Evolutionary conservation across 805 yeast species (phyloP), one percentile per base, ranked within the genome.

Genomic region (Starmerella bombi): DNA sequence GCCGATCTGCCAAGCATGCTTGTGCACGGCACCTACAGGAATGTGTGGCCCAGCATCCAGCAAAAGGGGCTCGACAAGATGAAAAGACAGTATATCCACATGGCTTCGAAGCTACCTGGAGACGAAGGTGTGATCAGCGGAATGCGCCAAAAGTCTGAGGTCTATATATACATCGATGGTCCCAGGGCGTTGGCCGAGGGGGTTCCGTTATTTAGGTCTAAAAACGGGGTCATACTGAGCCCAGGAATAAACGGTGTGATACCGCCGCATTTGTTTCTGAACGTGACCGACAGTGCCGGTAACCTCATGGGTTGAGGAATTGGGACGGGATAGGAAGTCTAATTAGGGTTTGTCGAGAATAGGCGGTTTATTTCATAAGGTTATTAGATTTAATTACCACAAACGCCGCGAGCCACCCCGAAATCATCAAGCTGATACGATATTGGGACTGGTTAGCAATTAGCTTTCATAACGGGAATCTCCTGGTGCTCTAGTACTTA

Each of bases 21-120:
- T 3, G 75, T 83, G 16, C 98, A 91, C 58, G 97, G 97, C 3
- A 88, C 97, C 0, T 74, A 66, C 43, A 40, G 44, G 4, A 55
- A 58, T 3, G 73, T 70, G 22, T 61, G 80, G 49, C 53, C 60
- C 1, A 42, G 55, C 17, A 81, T 81, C 3, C 41, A 68, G 20
- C 50, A 66, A 3, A 74, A 74, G 0, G 85, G 83, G 0, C 60
- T 91, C 19, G 67, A 69, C 14, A 65, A 60, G 44, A 82, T 85
- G 94, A 61, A 58, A 25, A 64, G 98, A 52, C 78, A 78, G 49
- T 97, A 91, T 57, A 74, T 91, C 15, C 98, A 91, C 60, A 67
- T 88, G 56, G 82, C 97, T 0, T 62, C 72, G 1, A 77, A 77
- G 10, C 50, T 72, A 8, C 69, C 73, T 1, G 61, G 65, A 2